phyloP scores from a whole-genome alignment of 306 rosid species.

The Hippophae tibetana region DNA sequence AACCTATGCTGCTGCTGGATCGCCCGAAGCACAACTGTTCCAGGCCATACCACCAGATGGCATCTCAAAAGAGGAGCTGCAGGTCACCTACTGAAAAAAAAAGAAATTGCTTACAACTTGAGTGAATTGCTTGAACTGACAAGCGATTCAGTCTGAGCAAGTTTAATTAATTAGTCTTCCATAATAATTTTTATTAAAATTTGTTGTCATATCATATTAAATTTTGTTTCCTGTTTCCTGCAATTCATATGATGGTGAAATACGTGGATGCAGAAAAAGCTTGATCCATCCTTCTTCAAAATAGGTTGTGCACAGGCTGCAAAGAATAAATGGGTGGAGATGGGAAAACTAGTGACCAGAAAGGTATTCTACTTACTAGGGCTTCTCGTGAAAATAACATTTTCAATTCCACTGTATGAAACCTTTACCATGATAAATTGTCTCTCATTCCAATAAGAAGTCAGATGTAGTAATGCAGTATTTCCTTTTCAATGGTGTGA shows the following conservation, averaged over 20 bases:
- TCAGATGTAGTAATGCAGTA: too few species aligned
- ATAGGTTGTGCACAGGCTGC: slow-evolving; percentile 80
- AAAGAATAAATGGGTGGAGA: slow-evolving; percentile 76
- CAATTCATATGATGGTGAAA: slow-evolving; percentile 4
- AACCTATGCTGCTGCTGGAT: slow-evolving; percentile 48
- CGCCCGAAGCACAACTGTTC: slow-evolving; percentile 74
- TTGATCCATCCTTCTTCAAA: slow-evolving; percentile 48
- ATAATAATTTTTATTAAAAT: neutral
- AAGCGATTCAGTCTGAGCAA: neutral
- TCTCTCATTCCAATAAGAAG: too few species aligned
- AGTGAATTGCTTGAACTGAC: neutral
- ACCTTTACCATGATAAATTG: too few species aligned
- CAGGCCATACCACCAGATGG: slow-evolving; percentile 71
- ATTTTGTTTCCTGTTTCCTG: too few species aligned
- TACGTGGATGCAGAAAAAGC: slow-evolving; percentile 53
- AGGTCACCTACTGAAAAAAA: slow-evolving; percentile 25
- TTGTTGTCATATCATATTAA: neutral
- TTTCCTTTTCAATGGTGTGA: too few species aligned
- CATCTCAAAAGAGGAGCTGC: slow-evolving; percentile 63
- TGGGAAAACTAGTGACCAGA: slow-evolving; percentile 61
- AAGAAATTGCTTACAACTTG: neutral
- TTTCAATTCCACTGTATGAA: too few species aligned
- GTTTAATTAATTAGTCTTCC: neutral
- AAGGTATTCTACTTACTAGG: slow-evolving; percentile 32
- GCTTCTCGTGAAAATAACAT: too few species aligned